These are phyloP conservation scores for Leishmania arabica DNA, from an alignment of 208 protist genomes.

Conservation along the genomic window DNA sequence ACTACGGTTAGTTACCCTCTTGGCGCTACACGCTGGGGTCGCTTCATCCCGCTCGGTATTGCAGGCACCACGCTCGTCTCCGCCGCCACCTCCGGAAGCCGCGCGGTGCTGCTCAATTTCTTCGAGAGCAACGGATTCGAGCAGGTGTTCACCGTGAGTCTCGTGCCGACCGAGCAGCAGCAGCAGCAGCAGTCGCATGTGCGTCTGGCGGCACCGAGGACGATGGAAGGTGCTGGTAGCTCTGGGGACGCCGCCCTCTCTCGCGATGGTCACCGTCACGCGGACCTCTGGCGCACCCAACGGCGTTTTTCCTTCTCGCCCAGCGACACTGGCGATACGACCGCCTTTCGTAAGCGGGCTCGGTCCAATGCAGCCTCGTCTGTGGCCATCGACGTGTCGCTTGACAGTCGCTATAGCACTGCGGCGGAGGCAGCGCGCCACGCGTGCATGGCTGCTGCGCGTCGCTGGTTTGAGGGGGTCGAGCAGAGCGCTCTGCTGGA, in stretches of 20 bases:
- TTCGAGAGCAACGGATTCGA: constrained; percentile 52
- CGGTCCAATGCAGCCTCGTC: neutral
- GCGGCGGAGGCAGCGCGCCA: constrained; percentile 32
- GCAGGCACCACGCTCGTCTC: constrained; percentile 48
- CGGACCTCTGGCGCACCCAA: neutral
- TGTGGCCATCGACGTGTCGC: constrained; percentile 5
- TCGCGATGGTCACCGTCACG: neutral
- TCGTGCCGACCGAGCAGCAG: constrained; percentile 32
- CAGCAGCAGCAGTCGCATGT: constrained; percentile 1
- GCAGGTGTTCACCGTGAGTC: constrained; percentile 49
- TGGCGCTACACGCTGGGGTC: constrained; percentile 37
- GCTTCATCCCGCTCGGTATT: constrained; percentile 71
- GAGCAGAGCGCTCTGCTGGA: constrained; percentile 32
- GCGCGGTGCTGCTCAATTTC: constrained; percentile 43
- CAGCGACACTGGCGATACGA: neutral
- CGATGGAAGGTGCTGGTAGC: neutral
- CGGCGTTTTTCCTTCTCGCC: neutral
- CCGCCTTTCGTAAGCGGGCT: constrained; percentile 9
- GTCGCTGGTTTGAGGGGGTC: constrained; percentile 42
- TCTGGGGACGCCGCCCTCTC: neutral
- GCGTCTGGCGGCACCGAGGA: neutral
- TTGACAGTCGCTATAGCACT: constrained; percentile 16
- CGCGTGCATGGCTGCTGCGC: constrained; percentile 50
- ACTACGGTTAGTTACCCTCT: constrained; percentile 28
- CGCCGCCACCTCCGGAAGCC: constrained; percentile 37